Evolutionary conservation across 2,329 filamentous ascomycete genomes (phyloP).

Genomic region (Pyrenophora tritici-repentis): DNA sequence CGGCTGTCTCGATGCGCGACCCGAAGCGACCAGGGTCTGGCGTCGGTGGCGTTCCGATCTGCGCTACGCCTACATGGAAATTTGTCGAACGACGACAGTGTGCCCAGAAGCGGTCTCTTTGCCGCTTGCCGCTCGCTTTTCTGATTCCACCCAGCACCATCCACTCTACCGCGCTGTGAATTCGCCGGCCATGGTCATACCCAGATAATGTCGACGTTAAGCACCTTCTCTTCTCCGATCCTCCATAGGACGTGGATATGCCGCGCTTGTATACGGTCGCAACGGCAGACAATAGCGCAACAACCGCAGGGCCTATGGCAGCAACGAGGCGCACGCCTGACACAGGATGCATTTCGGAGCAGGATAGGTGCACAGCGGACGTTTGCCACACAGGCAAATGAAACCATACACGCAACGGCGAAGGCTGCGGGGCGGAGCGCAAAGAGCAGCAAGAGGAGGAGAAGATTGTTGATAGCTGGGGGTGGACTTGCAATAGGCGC

Average conservation of each 20-base stretch:
- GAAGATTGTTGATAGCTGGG: slow-evolving; percentile 33
- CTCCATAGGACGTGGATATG: slow-evolving; percentile 44
- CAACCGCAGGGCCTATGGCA: slow-evolving; percentile 24
- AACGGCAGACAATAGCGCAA: slow-evolving; percentile 26
- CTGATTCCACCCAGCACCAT: slow-evolving; percentile 1
- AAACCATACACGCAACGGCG: slow-evolving; percentile 5
- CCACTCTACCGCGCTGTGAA: slow-evolving; percentile 5
- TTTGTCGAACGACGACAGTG: slow-evolving; percentile 22
- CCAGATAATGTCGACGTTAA: slow-evolving; percentile 38
- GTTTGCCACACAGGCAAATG: slow-evolving; percentile 20
- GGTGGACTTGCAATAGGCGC: slow-evolving; percentile 45
- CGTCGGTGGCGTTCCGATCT: slow-evolving; percentile 14
- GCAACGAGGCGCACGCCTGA: slow-evolving; percentile 19
- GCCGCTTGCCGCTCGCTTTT: slow-evolving; percentile 9
- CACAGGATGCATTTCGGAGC: slow-evolving; percentile 3
- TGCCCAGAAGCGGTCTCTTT: slow-evolving; percentile 11
- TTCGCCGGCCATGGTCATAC: slow-evolving; percentile 23
- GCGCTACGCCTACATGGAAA: slow-evolving; percentile 19
- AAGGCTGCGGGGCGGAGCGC: slow-evolving; percentile 7
- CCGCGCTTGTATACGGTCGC: slow-evolving; percentile 38
- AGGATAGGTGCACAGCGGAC: slow-evolving; percentile 5
- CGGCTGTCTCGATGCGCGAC: slow-evolving; percentile 14
- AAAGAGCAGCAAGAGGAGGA: slow-evolving; percentile 33
- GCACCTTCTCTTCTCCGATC: slow-evolving; percentile 30
- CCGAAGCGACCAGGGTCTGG: slow-evolving; percentile 13